Evolutionary conservation across 176 grass and related monocot genomes (phyloP), one percentile per base, ranked within the genome.

Genomic region (Dactylis glomerata): DNA sequence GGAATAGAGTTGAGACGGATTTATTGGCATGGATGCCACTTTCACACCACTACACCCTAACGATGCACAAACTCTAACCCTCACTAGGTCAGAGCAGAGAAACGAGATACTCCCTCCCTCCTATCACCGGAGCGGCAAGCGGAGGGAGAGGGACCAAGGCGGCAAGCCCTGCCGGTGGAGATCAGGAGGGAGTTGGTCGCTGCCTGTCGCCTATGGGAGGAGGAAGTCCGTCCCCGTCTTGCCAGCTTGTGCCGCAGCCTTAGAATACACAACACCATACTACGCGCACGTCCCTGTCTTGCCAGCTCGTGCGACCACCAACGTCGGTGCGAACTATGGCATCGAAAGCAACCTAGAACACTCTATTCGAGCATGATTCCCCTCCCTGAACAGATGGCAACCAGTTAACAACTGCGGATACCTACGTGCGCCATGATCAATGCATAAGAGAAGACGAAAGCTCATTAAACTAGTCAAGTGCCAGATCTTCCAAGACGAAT

Each of bases 281-380:
- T n/a, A n/a, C n/a, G n/a, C n/a, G n/a, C n/a, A n/a, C n/a, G 41
- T 37, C 51, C 14, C 33, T 34, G 17, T 59, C 76, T 28, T 20
- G 36, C 36, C 54, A 59, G 13, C 54, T 61, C 19, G 75, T 38
- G 52, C 7, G 26, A 13, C 3, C 10, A 42, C 8, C 41, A 42
- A 8, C 41, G 41, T 51, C 10, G 70, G 27, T 76, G 4, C 2
- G 6, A 76, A 67, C 59, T 10, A 87, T 68, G 72, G 10, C 16
- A n/a, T 33, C 0, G 75, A 84, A 79, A 88, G 52, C 57, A 68
- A 84, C 54, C 45, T 70, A 57, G 11, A 77, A 41, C 32, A 61
- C 31, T 57, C 3, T 17, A 27, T 81, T 31, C 57, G 61, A 52
- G 10, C 22, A 81, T 81, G 73, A 50, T 81, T 66, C 87, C 28